Evolutionary conservation across 176 grass and related monocot genomes (phyloP).

Genomic region (Paspalum notatum): DNA sequence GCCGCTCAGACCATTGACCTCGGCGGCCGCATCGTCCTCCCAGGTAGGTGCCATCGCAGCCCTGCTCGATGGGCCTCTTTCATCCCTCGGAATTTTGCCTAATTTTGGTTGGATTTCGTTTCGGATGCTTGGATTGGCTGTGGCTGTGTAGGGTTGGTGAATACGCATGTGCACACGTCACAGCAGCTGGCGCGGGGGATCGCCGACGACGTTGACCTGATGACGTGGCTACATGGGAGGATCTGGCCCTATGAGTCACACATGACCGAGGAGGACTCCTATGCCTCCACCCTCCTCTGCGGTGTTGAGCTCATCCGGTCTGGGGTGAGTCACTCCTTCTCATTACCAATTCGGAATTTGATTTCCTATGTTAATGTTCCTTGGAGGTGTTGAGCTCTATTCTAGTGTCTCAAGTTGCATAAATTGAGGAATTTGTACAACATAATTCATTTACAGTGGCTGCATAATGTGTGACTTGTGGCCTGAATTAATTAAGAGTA

Average conservation of each 20-base stretch:
- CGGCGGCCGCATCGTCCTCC: slow-evolving; percentile 66
- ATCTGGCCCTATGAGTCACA: slow-evolving; percentile 95
- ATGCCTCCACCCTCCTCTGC: slow-evolving; percentile 85
- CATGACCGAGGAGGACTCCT: slow-evolving; percentile 94
- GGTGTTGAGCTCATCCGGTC: slow-evolving; percentile 90
- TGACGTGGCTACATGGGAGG: slow-evolving; percentile 81
- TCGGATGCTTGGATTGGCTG: background rate
- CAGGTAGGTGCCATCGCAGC: slow-evolving; percentile 43
- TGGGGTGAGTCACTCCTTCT: slow-evolving; percentile 54
- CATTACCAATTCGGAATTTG: background rate
- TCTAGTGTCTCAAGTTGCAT: background rate
- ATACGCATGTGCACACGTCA: slow-evolving; percentile 96
- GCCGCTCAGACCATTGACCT: slow-evolving; percentile 58
- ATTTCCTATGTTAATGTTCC: background rate
- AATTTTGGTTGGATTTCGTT: background rate
- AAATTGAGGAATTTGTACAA: background rate
- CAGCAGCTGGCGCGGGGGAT: slow-evolving; percentile 91
- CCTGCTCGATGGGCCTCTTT: background rate
- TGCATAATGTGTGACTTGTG: background rate
- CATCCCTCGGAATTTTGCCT: background rate
- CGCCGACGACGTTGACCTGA: slow-evolving; percentile 86
- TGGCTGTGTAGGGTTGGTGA: slow-evolving; percentile 64
- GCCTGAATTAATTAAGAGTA: background rate
- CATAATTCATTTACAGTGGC: background rate
- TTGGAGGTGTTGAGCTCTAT: background rate